Base-by-base conservation (phyloP, 352 stramenopile species). In the Phytopythium chamaehyphon region DNA sequence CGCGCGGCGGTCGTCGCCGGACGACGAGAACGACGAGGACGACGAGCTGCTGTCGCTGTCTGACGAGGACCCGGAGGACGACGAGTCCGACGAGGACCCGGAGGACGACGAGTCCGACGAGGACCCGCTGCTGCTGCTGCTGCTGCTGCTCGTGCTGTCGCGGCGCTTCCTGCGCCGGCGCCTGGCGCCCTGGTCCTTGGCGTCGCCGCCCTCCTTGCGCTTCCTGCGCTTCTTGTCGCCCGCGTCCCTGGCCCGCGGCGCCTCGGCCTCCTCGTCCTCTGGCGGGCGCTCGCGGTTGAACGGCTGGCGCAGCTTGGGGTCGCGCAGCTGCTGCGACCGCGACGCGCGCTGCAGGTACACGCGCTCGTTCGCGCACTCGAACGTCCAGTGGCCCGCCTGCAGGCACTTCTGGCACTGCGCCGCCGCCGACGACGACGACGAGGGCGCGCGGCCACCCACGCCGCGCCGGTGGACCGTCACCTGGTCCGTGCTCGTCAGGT, bases 341-440 rank as follows among this genome's bases (percentile, higher is more conserved):
- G 81, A 92, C 47, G 76, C 70, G 54, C 84, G 82, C 54, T 85
- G 72, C 40, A 92, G 59, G 61, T 94, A 94, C 51, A 88, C 69
- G 15, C 80, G 64, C n/a, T 89, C 73, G 53, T 88, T 88, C 67
- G 90, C 89, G 76, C 84, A 94, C 56, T 94, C 84, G 64, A 90
- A 94, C 14, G 80, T 94, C 84, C 84, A 94, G 57, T 94, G 84
- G 16, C 84, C 84, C 1, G 61, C 45, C 24, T 70, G 64, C 28
- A 94, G 71, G 62, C 84, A 94, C 69, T 93, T 94, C 61, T 94
- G 84, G 61, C 84, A 94, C 71, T 83, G 71, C 44, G 75, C 78
- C 2, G 54, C 58, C 6, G 61, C 68, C 4, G 62, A 55, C 16
- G 54, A 39, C 35, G 2, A 52, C 49, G 40, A 46, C 42, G 35